A percentile compares a stretch with the other conserved stretches of the same genome.
Evolutionary conservation across 2,329 filamentous ascomycete genomes (phyloP).

Genomic region (Pseudopithomyces maydicus): DNA sequence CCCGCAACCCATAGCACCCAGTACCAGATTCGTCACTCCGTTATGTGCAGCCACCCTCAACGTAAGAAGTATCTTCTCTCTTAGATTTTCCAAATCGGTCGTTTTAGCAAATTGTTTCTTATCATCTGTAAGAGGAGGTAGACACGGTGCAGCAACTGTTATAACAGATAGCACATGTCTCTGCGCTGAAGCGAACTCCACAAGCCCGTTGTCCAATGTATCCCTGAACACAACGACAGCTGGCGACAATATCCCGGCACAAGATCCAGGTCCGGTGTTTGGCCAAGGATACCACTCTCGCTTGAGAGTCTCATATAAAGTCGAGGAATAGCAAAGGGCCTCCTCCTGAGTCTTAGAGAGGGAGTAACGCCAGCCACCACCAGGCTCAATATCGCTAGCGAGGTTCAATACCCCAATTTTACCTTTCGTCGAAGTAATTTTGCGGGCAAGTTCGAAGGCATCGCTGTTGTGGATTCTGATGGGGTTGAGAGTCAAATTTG

Average conservation of each 20-base stretch:
- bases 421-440: constrained; percentile 2
- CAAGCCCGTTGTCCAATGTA: constrained; percentile 20
- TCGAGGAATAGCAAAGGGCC: constrained; percentile 29
- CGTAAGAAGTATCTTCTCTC: constrained; percentile 24
- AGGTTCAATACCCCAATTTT: constrained; percentile 27
- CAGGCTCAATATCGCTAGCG: constrained; percentile 24
- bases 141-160: constrained; percentile 25
- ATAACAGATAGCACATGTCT: constrained; percentile 21
- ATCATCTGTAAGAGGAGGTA: constrained; percentile 13
- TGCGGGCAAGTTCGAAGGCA: constrained; percentile 23
- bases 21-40: constrained; percentile 22
- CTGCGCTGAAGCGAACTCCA: constrained; percentile 14
- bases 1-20: constrained; percentile 31
- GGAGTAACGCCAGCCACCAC: constrained; percentile 28
- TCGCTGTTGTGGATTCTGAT: constrained; percentile 24
- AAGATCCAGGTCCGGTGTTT: constrained; percentile 22
- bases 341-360: constrained; percentile 28
- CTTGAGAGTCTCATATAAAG: constrained; percentile 21
- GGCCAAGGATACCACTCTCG: constrained; percentile 31
- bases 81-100: constrained; percentile 14
- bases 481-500: constrained; percentile 11
- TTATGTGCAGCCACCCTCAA: constrained; percentile 22
- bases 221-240: constrained; percentile 26
- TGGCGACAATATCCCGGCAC: constrained; percentile 25
- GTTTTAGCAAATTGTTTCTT: constrained; percentile 14